Evolutionary conservation across 2,329 filamentous ascomycete species (phyloP).

Genomic region (Beauveria caledonica): DNA sequence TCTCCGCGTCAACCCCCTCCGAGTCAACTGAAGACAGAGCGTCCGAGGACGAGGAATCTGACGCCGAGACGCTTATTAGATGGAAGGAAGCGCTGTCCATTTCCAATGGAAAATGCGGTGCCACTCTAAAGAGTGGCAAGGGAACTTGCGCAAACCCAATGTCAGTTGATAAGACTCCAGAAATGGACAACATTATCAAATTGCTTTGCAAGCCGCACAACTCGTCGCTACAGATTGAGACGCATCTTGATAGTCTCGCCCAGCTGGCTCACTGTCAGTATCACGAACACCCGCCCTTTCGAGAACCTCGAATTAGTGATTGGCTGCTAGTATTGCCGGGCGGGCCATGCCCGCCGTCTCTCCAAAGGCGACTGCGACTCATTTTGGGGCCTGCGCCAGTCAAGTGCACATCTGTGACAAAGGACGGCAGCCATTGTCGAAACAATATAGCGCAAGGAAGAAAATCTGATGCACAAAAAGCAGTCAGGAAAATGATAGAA

Average conservation of each 20-base stretch:
- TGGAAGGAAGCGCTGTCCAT: not conserved
- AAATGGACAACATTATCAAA: not conserved
- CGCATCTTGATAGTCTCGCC: not conserved
- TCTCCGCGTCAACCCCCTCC: not conserved
- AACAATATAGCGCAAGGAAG: not conserved
- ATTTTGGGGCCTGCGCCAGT: not conserved
- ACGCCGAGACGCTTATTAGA: not conserved
- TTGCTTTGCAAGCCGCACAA: not conserved
- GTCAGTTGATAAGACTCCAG: not conserved
- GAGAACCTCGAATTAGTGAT: not conserved
- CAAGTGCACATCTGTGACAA: not conserved
- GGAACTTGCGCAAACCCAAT: not conserved
- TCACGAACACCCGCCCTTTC: not conserved
- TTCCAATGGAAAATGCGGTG: not conserved
- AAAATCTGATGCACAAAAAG: not conserved
- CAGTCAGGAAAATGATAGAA: not conserved
- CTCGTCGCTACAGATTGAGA: not conserved
- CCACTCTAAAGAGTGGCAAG: not conserved
- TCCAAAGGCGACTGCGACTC: not conserved
- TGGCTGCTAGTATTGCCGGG: not conserved
- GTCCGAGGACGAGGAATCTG: not conserved
- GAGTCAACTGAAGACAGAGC: not conserved
- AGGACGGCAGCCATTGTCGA: not conserved
- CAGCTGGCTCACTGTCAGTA: not conserved
- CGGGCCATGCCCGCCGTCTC: not conserved